Conservation (phyloP, 371 early-diverging fungal species). For the Mortierella sp. region DNA sequence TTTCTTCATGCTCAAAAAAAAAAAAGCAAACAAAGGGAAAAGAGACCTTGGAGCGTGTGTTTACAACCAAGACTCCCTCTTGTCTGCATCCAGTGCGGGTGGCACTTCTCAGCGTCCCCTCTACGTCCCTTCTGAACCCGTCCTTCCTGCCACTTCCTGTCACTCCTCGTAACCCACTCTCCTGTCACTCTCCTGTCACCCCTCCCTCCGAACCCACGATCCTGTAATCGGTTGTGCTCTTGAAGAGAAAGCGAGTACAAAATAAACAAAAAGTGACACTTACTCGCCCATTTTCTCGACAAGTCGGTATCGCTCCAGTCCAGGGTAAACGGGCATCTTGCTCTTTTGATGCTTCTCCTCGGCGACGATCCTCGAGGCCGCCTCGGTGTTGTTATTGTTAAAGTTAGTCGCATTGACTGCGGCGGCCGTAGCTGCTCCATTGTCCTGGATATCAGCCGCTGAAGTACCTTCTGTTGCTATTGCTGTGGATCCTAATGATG, state of each 20-base stretch:
- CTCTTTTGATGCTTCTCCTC: slow-evolving; percentile 56
- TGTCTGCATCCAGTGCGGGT: neutral
- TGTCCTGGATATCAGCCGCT: neutral
- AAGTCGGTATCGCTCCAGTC: slow-evolving; percentile 66
- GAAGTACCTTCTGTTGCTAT: neutral
- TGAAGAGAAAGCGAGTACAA: neutral
- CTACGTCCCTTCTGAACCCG: neutral
- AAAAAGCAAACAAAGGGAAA: neutral
- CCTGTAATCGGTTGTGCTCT: slow-evolving; percentile 1
- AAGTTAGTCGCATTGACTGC: slow-evolving; percentile 13
- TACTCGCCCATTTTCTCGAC: slow-evolving; percentile 79
- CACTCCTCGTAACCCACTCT: too few relatives aligned
- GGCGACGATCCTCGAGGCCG: slow-evolving; percentile 49
- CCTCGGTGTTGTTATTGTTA: slow-evolving; percentile 46
- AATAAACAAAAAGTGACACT: slow-evolving; percentile 36
- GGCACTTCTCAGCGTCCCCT: neutral
- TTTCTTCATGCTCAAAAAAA: slow-evolving; percentile 1
- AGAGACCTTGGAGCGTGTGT: neutral
- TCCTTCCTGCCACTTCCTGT: neutral
- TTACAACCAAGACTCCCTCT: slow-evolving; percentile 13
- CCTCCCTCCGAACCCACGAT: neutral
- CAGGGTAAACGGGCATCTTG: slow-evolving; percentile 66
- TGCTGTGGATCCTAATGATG: slow-evolving; percentile 9
- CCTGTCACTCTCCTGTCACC: slow-evolving; percentile 8
- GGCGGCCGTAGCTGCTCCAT: neutral